Evolutionary conservation across 768 basidiomycete species (phyloP).

Genomic region (Boletus reticulatus): DNA sequence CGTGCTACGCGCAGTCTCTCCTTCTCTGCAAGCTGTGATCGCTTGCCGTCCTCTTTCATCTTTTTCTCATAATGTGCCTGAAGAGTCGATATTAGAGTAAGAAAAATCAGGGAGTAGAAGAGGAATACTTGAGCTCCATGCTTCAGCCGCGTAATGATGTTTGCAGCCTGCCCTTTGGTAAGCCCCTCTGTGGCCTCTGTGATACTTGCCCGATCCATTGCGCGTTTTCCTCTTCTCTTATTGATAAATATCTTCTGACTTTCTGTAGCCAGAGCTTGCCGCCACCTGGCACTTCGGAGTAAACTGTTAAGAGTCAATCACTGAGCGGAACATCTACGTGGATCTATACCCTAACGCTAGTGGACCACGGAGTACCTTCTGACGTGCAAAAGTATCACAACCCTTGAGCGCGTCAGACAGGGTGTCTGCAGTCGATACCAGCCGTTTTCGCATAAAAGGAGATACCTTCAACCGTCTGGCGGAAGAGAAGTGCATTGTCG

Average conservation of each 20-base stretch:
- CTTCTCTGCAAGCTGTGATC: conserved; percentile 36
- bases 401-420: conserved; percentile 62
- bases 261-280: conserved; percentile 56
- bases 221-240: conserved; percentile 46
- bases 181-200: conserved; percentile 39
- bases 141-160: conserved; percentile 72
- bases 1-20: conserved; percentile 51
- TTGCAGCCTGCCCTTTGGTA: conserved; percentile 78
- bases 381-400: conserved; percentile 63
- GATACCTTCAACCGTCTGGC: conserved; percentile 46
- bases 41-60: conserved; percentile 39
- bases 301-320: conserved; percentile 40
- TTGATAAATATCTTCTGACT: conserved; percentile 55
- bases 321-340: not conserved
- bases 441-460: conserved; percentile 52
- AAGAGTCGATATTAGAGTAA: not conserved
- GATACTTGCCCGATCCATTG: conserved; percentile 15
- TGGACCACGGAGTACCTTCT: conserved; percentile 52
- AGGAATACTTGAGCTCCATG: conserved; percentile 67
- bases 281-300: conserved; percentile 64
- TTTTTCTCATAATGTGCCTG: conserved; percentile 60
- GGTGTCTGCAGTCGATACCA: conserved; percentile 52
- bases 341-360: conserved; percentile 47
- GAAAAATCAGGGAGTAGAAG: not conserved
- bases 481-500: conserved; percentile 43